These are phyloP conservation scores for Aotearoamyces nothofagi DNA, from an alignment of 2,329 filamentous ascomycete genomes.

Conservation along the genomic window DNA sequence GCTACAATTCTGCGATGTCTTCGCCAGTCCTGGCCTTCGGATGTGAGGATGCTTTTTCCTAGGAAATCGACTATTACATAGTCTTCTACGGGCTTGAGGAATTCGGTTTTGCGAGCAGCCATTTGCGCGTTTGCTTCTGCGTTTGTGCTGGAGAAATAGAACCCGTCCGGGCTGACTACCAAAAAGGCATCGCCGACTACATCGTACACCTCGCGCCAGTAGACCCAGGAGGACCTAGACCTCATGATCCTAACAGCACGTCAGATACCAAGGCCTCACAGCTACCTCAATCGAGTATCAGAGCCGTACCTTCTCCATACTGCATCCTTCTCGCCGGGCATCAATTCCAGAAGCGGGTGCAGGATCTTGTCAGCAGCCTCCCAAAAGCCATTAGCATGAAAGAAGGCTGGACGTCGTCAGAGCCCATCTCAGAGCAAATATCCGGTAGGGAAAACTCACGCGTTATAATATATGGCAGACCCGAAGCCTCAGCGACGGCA, in stretches of 20 bases:
- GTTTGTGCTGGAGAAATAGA: constrained; percentile 1
- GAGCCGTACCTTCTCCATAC: too few relatives aligned
- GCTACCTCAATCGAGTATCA: too few relatives aligned
- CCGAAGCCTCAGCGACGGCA: not conserved
- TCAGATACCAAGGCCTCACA: too few relatives aligned
- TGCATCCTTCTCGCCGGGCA: too few relatives aligned
- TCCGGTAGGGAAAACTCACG: too few relatives aligned
- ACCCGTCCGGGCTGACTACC: constrained; percentile 1
- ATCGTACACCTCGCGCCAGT: not conserved
- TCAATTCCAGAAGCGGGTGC: too few relatives aligned
- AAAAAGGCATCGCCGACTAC: not conserved
- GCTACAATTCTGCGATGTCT: constrained; percentile 11
- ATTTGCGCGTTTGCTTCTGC: constrained; percentile 1
- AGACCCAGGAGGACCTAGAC: too few relatives aligned
- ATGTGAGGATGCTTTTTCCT: constrained; percentile 11
- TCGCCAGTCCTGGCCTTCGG: constrained; percentile 11
- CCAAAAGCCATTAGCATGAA: too few relatives aligned
- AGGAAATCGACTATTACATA: constrained; percentile 11
- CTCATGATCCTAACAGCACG: too few relatives aligned
- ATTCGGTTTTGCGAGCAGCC: constrained; percentile 5
- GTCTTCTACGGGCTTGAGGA: constrained; percentile 10
- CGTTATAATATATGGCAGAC: not conserved
- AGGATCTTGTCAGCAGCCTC: too few relatives aligned
- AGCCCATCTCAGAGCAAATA: too few relatives aligned
- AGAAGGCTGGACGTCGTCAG: too few relatives aligned